A percentile compares a stretch with the other conserved stretches of the same genome.
Conservation (phyloP, 768 basidiomycete genomes). For the Gloeophyllum trabeum region DNA sequence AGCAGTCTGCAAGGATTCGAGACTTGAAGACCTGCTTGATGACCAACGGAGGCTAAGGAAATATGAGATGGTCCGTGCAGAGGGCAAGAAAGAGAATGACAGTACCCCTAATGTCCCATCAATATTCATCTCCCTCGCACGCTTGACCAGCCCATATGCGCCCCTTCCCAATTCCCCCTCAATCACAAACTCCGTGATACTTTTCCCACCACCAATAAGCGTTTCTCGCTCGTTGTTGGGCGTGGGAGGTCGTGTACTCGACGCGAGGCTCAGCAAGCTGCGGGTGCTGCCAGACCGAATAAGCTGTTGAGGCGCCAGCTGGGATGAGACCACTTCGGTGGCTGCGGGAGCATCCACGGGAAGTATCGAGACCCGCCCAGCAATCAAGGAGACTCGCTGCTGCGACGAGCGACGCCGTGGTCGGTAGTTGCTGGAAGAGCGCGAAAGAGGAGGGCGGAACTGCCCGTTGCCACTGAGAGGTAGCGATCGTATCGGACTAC, state of each 20-base stretch:
- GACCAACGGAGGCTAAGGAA: slow-evolving; percentile 67
- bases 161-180: slow-evolving; percentile 86
- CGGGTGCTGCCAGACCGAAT: slow-evolving; percentile 52
- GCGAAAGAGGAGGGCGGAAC: slow-evolving; percentile 4
- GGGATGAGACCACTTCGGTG: slow-evolving; percentile 55
- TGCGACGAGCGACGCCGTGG: slow-evolving; percentile 73
- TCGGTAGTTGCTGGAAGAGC: slow-evolving; percentile 34
- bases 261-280: slow-evolving; percentile 48
- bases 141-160: slow-evolving; percentile 91
- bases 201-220: slow-evolving; percentile 43
- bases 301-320: slow-evolving; percentile 48
- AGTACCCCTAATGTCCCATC: slow-evolving; percentile 78
- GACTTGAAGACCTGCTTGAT: slow-evolving; percentile 99
- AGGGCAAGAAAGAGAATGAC: slow-evolving; percentile 6
- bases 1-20: slow-evolving; percentile 96
- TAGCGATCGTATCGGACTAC: slow-evolving; percentile 6
- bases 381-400: slow-evolving; percentile 75
- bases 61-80: slow-evolving; percentile 11
- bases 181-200: slow-evolving; percentile 78
- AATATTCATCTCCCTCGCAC: slow-evolving; percentile 64
- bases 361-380: slow-evolving; percentile 70
- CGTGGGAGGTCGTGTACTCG: slow-evolving; percentile 54
- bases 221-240: slow-evolving; percentile 32
- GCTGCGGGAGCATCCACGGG: slow-evolving; percentile 66
- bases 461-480: slow-evolving; percentile 14